Base-by-base conservation (phyloP, 495 filamentous ascomycete species). In the Evansstolkia leycettana region DNA sequence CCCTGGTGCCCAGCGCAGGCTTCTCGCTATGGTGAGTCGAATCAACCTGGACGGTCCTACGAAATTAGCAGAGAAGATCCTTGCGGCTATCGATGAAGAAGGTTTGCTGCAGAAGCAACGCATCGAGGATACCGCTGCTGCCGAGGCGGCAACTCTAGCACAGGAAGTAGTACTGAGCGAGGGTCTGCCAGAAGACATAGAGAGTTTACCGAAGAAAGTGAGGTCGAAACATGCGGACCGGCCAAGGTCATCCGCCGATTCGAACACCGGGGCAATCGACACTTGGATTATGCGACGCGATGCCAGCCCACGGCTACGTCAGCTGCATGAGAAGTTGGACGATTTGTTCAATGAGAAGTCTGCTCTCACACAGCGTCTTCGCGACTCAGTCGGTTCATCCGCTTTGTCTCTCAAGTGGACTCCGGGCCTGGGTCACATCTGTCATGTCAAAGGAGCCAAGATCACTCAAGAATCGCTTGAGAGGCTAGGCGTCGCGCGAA, bases 1-100 rank as follows among this genome's bases (percentile, higher is more conserved):
- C 28, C 69, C 13, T 23, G 37, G 42, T 23, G 24, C 34, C 3
- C 45, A 43, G 4, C 18, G 17, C 15, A 67, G 62, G 41, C 57
- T 93, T 9, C 39, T 47, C 1, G 36, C 55, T 3, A 64, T 93
- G 54, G 53, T 75, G 3, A 52, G 55, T 31, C 74, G 80, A 12
- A 71, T 92, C 33, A 62, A 72, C 33, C 65, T 96, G 28, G 68
- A 78, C 11, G 73, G 76, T 2, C 86, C 87, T 0, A 59, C 53
- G 3, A 54, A 60, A 10, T 70, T 99, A 3, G 83, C 89, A 2
- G 48, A 72, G 20, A 67, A 65, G 23, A 94, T 99, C 29, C 40
- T 70, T 7, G 64, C 69, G 1, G 76, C 88, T 3, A 93, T 99
- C 45, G 92, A 99, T 48, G 92, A 96, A 60, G 92, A 95, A 49